These are phyloP conservation scores for Kwoniella shandongensis DNA, from an alignment of 768 basidiomycete genomes.

Conservation along the genomic window DNA sequence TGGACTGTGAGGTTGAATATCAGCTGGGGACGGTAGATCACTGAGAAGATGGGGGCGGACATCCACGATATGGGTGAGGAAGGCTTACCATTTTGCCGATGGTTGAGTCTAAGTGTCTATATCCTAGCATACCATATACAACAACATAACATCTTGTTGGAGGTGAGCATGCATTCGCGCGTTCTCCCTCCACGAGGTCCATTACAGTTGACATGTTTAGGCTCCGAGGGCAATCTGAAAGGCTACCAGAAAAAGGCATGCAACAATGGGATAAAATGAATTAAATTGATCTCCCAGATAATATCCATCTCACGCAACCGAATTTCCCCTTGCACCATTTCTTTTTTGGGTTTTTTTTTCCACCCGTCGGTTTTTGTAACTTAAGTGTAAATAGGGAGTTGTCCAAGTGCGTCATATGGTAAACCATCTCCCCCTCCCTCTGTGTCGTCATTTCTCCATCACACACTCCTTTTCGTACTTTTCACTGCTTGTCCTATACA, in stretches of 20 bases:
- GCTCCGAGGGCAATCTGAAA: too few species aligned
- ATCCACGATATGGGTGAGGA: too few species aligned
- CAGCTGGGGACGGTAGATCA: neutral
- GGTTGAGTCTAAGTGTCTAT: too few species aligned
- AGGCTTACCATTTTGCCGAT: too few species aligned
- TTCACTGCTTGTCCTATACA: neutral
- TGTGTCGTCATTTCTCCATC: conserved; percentile 12
- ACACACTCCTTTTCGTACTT: neutral
- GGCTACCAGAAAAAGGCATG: neutral
- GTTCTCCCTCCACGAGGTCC: too few species aligned
- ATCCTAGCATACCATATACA: too few species aligned
- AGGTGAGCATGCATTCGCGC: too few species aligned
- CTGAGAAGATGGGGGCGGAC: neutral
- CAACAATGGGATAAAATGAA: conserved; percentile 6
- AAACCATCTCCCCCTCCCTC: neutral
- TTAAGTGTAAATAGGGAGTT: too few species aligned
- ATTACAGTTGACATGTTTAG: too few species aligned
- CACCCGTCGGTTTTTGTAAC: too few species aligned
- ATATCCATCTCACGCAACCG: neutral
- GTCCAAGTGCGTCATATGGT: conserved; percentile 8
- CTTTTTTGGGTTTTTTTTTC: conserved; percentile 1
- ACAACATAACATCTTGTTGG: too few species aligned
- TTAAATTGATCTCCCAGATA: neutral
- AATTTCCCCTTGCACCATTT: neutral
- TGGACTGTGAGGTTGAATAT: conserved; percentile 53